phyloP scores from a whole-genome alignment of 2,329 filamentous ascomycete species.

The Coniochaeta sp. region DNA sequence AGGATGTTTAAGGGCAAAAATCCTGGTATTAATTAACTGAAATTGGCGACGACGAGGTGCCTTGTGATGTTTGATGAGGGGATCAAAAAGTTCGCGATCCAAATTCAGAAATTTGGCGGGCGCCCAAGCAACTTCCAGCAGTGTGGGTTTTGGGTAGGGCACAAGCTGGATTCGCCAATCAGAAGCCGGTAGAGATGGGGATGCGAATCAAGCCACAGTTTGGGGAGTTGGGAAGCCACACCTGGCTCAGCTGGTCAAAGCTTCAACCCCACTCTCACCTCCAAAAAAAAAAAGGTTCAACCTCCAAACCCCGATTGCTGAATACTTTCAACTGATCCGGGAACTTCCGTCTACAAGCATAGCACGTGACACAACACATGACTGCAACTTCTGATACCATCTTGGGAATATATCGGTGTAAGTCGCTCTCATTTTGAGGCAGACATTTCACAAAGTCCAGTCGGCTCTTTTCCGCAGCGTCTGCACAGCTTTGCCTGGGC shows the following conservation, averaged over 20 bases:
- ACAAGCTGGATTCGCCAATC: not conserved
- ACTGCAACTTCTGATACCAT: too few species aligned
- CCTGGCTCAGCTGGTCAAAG: conserved; percentile 10
- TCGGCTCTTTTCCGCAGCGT: not conserved
- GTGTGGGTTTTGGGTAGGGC: conserved; percentile 2
- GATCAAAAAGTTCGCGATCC: conserved; percentile 4
- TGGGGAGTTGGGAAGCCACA: conserved; percentile 12
- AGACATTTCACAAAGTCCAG: too few species aligned
- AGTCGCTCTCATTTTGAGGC: too few species aligned
- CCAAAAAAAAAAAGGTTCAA: too few species aligned
- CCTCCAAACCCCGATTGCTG: too few species aligned
- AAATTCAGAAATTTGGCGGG: conserved; percentile 9
- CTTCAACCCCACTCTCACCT: conserved; percentile 5
- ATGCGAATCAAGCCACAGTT: not conserved
- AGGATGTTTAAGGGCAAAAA: conserved; percentile 96
- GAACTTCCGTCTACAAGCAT: too few species aligned
- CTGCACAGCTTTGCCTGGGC: not conserved
- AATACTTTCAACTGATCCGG: too few species aligned
- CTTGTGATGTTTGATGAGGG: conserved; percentile 5
- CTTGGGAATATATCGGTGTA: too few species aligned
- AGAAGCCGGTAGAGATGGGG: not conserved
- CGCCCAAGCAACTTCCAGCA: not conserved
- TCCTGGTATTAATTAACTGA: conserved; percentile 14
- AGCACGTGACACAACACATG: too few species aligned
- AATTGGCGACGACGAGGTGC: conserved; percentile 6